Conservation (phyloP, 495 filamentous ascomycete genomes). For the Penicillium coprophilum region DNA sequence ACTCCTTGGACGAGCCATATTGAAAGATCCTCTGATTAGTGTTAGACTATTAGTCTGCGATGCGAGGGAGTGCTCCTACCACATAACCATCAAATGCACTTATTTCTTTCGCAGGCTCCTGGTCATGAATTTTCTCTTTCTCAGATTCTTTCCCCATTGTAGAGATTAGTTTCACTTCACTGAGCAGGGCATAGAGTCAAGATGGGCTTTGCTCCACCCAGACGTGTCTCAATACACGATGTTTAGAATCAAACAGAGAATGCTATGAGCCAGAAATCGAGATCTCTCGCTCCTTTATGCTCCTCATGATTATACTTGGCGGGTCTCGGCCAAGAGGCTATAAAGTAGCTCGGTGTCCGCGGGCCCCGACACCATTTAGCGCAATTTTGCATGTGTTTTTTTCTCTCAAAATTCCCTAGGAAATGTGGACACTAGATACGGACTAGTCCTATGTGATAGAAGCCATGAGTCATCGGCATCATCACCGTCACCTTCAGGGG, state of each 20-base stretch:
- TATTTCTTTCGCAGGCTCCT: too few species aligned
- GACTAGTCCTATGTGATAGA: too few species aligned
- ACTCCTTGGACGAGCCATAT: conserved; percentile 10
- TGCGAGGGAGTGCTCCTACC: background rate
- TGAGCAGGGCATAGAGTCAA: background rate
- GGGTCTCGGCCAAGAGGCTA: background rate
- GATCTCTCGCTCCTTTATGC: background rate
- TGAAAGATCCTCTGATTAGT: conserved; percentile 9
- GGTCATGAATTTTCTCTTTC: background rate
- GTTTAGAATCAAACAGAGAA: background rate
- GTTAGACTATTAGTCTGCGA: background rate
- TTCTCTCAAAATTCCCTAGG: too few species aligned
- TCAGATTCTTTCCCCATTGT: background rate
- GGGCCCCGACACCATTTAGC: background rate
- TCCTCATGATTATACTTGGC: background rate
- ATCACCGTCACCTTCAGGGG: too few species aligned
- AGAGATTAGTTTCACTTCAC: background rate
- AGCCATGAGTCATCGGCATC: too few species aligned
- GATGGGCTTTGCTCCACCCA: background rate
- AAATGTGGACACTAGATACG: too few species aligned
- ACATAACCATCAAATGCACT: background rate
- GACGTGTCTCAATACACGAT: background rate
- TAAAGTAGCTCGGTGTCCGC: background rate
- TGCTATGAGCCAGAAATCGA: background rate
- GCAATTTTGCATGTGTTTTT: too few species aligned